A percentile compares a stretch with the other conserved stretches of the same genome.
phyloP scores from a whole-genome alignment of 2,329 filamentous ascomycete species.

The Colletotrichum higginsianum region DNA sequence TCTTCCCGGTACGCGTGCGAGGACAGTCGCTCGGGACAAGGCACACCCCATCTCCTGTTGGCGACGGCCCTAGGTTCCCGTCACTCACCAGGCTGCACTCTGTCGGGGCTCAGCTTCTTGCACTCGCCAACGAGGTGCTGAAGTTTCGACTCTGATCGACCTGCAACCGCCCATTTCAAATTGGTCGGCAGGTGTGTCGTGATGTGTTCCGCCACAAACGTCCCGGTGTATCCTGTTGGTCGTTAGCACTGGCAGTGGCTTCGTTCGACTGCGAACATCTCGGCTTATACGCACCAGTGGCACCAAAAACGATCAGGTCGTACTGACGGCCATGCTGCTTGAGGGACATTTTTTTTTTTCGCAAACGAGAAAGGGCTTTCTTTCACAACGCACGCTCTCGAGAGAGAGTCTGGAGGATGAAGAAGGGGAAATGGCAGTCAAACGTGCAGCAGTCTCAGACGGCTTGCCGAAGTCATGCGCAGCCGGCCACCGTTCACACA shows the following conservation, averaged over 20 bases:
- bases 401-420: neutral
- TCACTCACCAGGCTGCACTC: constrained; percentile 75
- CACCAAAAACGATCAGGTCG: constrained; percentile 71
- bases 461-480: constrained; percentile 25
- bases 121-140: constrained; percentile 77
- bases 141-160: constrained; percentile 84
- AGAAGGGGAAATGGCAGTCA: neutral
- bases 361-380: neutral
- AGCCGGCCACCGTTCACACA: constrained; percentile 29
- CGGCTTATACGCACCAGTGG: constrained; percentile 62
- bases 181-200: constrained; percentile 78
- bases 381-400: neutral
- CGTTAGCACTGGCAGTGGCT: neutral
- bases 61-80: constrained; percentile 1
- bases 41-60: constrained; percentile 18
- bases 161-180: constrained; percentile 90
- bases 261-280: constrained; percentile 3
- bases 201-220: constrained; percentile 82
- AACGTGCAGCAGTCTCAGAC: constrained; percentile 29
- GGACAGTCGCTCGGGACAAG: neutral
- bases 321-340: constrained; percentile 68
- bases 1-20: neutral
- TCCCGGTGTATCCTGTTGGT: constrained; percentile 84
- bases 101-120: constrained; percentile 77
- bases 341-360: constrained; percentile 57